phyloP scores from a whole-genome alignment of 1,139 yeast genomes.

The Yamadazyma diddensiae region DNA sequence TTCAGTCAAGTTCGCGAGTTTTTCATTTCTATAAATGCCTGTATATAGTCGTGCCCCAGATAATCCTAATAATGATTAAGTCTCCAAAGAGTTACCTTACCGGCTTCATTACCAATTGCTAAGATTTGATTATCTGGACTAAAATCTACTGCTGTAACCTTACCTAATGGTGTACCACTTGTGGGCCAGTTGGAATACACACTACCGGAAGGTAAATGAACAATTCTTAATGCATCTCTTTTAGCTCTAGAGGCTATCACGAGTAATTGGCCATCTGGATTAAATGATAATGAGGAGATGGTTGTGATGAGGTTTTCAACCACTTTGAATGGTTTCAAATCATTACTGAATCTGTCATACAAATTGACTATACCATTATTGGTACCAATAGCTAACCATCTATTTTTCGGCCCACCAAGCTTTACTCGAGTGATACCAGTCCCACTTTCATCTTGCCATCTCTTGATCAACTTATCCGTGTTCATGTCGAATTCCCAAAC shows the following conservation, averaged over 20 bases:
- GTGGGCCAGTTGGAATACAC: conserved; percentile 98
- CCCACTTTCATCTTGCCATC: conserved; percentile 89
- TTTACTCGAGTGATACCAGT: conserved; percentile 77
- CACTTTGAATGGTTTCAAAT: conserved; percentile 50
- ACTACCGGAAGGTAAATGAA: conserved; percentile 83
- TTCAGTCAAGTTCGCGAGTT: neutral
- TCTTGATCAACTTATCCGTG: conserved; percentile 42
- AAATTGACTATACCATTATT: conserved; percentile 87
- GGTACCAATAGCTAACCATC: conserved; percentile 89
- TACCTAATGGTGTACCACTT: conserved; percentile 91
- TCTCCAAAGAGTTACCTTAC: conserved; percentile 87
- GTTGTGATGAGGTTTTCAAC: conserved; percentile 82
- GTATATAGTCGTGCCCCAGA: neutral
- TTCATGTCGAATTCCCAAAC: conserved; percentile 81
- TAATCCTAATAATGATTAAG: conserved; percentile 63
- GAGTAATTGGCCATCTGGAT: conserved; percentile 85
- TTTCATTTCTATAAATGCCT: neutral
- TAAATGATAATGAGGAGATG: conserved; percentile 69
- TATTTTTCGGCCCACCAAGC: conserved; percentile 72
- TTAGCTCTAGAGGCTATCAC: conserved; percentile 83
- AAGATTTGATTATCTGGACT: conserved; percentile 82
- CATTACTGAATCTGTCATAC: conserved; percentile 55
- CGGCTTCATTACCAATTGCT: conserved; percentile 88
- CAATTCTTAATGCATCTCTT: conserved; percentile 81
- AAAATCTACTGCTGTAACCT: conserved; percentile 79